Evolutionary conservation across 2,329 filamentous ascomycete genomes (phyloP), one percentile per base, ranked within the genome.

Genomic region (Neodidymelliopsis sp.): DNA sequence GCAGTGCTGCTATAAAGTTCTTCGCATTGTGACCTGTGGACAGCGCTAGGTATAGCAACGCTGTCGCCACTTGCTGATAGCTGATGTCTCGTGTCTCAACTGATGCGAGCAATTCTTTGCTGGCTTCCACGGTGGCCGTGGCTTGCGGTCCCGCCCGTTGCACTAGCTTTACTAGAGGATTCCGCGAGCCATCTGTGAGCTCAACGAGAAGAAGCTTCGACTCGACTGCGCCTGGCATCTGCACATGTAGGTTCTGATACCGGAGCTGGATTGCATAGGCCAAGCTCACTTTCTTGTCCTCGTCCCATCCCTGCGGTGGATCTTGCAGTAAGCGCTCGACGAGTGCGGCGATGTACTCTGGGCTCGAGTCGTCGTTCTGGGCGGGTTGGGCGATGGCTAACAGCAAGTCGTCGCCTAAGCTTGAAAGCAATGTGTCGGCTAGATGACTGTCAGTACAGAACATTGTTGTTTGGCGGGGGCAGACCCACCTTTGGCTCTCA

Each of bases 381-480:
- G 83, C 80, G 16, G 68, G 65, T 33, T 82, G 83, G 24, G 89
- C 86, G 45, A 97, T 80, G 56, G 87, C 86, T 65, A 91, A 85
- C 40, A 95, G 78, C 69, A 97, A 93, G 18, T 85, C 84, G 41
- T 84, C 79, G 60, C 90, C 89, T 61, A 90, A 92, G 56, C 87
- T 88, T 10, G 89, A 88, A 20, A 97, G 79, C 49, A 97, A 92
- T n/a, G 89, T 88, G 73, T 96, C 91, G 60, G 91, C 93, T 97
- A 63, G 40, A 49, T 23, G 8, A 13, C n/a, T 9, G 49, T 68
- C 50, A 69, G 60, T 33, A 47, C 31, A 59, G 53, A 24, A 12
- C n/a, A 9, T 12, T 25, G 15, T 6, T 16, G n/a, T 25, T 24
- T 25, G 12, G 29, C 5, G 4, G 9, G 19, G 28, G 27, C 23